phyloP scores from a whole-genome alignment of 2,329 filamentous ascomycete genomes.

The Fusarium zealandicum region DNA sequence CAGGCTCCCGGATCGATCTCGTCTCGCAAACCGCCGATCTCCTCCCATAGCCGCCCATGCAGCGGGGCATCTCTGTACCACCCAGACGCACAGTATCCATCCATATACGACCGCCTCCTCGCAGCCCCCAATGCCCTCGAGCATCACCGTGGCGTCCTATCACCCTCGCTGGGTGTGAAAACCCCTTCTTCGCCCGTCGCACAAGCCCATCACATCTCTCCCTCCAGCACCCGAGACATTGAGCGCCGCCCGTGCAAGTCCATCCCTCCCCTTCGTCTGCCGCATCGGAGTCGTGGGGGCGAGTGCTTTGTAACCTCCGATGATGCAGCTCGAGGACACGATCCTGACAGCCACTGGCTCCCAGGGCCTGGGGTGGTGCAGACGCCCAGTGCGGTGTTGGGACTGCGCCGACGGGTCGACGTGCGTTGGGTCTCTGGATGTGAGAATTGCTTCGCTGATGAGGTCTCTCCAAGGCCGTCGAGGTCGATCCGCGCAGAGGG shows the following conservation, averaged over 20 bases:
- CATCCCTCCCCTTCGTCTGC: too few relatives aligned
- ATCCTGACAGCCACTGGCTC: constrained; percentile 19
- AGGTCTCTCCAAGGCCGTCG: constrained; percentile 61
- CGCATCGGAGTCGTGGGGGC: constrained; percentile 19
- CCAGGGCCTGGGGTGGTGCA: constrained; percentile 22
- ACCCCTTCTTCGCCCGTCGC: background rate
- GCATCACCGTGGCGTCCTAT: constrained; percentile 26
- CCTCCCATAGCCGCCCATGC: constrained; percentile 12
- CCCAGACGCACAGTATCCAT: constrained; percentile 9
- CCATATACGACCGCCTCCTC: constrained; percentile 4
- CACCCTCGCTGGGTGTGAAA: background rate
- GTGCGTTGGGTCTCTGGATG: constrained; percentile 56
- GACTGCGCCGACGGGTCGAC: constrained; percentile 64
- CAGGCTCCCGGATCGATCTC: constrained; percentile 29
- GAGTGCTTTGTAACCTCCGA: constrained; percentile 21
- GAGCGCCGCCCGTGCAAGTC: constrained; percentile 2
- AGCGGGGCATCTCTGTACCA: constrained; percentile 26
- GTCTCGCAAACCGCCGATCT: constrained; percentile 20
- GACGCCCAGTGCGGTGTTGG: constrained; percentile 19
- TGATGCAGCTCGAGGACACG: constrained; percentile 34
- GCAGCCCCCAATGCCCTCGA: background rate
- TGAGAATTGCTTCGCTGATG: constrained; percentile 68
- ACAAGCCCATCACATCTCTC: background rate
- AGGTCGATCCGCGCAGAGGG: constrained; percentile 24
- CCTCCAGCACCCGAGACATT: constrained; percentile 35